Evolutionary conservation across 106 monocot species (phyloP), one percentile per base, ranked within the genome.

Genomic region (Allium cepa): DNA sequence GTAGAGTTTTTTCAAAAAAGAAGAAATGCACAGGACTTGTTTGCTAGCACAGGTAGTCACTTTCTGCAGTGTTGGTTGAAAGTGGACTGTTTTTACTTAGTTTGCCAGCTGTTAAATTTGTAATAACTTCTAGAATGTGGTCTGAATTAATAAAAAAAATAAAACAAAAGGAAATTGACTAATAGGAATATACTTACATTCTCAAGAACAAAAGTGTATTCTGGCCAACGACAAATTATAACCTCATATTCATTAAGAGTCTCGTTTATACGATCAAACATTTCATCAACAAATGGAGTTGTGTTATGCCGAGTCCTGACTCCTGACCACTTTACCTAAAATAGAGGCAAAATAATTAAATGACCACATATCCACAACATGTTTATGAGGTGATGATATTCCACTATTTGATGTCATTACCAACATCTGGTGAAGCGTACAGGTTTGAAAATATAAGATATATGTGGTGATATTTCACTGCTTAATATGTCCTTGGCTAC

Each of bases 201-300:
- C 72, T 99, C 99, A 12, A 99, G 85, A 66, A 83, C 78, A 59
- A 85, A 74, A 48, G 77, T 85, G 69, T 99, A 99, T 59, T 99
- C 99, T 63, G 99, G 99, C 99, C 99, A 99, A 46, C 99, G 87
- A 67, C 87, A 83, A 26, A 90, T 90, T 60, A 99, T 99, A 59
- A 93, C 83, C 69, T 99, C 90, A 78, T 90, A 99, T 68, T 99
- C 99, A 16, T 76, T 87, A 45, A 99, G 65, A 58, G 83, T 93
- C 9, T 90, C 87, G 62, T 80, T 87, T 51, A 99, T 71, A n/a
- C 75, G 60, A 26, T 85, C 93, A 73, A 87, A 99, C 93, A 99
- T 99, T 11, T 89, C 87, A 74, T 99, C 93, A 11, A 90, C 90
- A 80, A 99, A 99, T 52, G 99, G 99, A 59, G 93, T 99, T 28